Base-by-base conservation (phyloP, 441 rosid genomes). In the Sinapis alba region DNA sequence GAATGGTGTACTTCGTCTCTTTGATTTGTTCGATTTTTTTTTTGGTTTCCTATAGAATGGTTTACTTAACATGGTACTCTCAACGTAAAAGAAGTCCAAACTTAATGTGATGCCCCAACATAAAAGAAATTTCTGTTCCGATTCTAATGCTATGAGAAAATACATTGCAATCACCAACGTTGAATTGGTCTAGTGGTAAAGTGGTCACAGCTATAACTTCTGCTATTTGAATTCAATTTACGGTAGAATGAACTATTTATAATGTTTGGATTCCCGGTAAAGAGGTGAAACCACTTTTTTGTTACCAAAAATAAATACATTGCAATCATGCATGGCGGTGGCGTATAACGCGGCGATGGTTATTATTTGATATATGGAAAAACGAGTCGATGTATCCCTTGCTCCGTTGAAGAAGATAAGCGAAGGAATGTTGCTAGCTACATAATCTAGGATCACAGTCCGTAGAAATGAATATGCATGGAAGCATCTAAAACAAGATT, bases 311-410 rank as follows among this genome's bases (percentile, higher is more conserved):
- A n/a, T n/a, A n/a, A n/a, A n/a, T n/a, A n/a, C n/a, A n/a, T n/a
- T 53, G 59, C 59, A 53, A 53, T 53, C 59, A 4, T 53, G 59
- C 59, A 53, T 19, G 59, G 26, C n/a, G 59, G 26, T 53, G 59
- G n/a, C 27, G 59, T 53, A n/a, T n/a, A 53, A 24, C 32, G 34
- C 16, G 18, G 62, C 19, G 62, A 57, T 24, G 32, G 24, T 24
- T 57, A 57, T 57, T 57, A 24, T 26, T 57, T 13, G 18, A 57
- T 57, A 24, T 23, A 6, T 57, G 10, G 7, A 57, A 24, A 24
- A 53, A 20, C 54, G 54, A 47, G 54, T 47, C 21, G 11, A 47
- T 16, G 21, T 47, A 47, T 47, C 6, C 24, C 59, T 53, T 53
- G 59, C 27, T 4, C 27, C 27, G 32, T 58, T 58, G 19, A 57